phyloP scores from a whole-genome alignment of 176 grass and related monocot genomes.

The Poa pratensis region DNA sequence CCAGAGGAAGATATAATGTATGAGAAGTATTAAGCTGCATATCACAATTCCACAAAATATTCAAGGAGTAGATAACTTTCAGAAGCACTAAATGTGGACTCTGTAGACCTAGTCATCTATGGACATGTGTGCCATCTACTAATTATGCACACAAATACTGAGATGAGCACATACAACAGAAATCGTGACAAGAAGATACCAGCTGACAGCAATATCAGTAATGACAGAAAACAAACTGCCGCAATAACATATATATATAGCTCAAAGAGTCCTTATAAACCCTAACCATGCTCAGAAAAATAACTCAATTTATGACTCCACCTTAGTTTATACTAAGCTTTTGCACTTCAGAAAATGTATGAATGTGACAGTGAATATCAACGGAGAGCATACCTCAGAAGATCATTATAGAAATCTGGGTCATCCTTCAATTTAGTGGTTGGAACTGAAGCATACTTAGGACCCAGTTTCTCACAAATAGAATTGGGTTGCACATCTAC shows the following conservation, averaged over 20 bases:
- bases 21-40: constrained; percentile 2
- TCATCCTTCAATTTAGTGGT: constrained; percentile 60
- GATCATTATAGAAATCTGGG: constrained; percentile 89
- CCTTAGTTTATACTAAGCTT: constrained; percentile 12
- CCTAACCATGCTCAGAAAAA: not conserved
- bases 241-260: constrained; percentile 23
- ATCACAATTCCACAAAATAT: not conserved
- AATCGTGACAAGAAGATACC: not conserved
- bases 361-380: not conserved
- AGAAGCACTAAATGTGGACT: constrained; percentile 10
- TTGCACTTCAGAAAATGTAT: constrained; percentile 9
- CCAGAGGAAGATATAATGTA: constrained; percentile 25
- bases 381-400: constrained; percentile 69
- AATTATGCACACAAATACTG: not conserved
- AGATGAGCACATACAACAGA: not conserved
- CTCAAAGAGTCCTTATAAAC: not conserved
- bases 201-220: constrained; percentile 28
- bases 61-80: not conserved
- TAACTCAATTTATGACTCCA: not conserved
- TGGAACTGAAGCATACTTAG: constrained; percentile 89
- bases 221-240: constrained; percentile 4
- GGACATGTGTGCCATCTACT: not conserved
- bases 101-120: constrained; percentile 4
- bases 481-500: constrained; percentile 87
- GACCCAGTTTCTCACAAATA: constrained; percentile 84